Evolutionary conservation across 1,284 basidiomycete genomes (phyloP), one percentile per base, ranked within the genome.

Genomic region (Papiliotrema laurentii): DNA sequence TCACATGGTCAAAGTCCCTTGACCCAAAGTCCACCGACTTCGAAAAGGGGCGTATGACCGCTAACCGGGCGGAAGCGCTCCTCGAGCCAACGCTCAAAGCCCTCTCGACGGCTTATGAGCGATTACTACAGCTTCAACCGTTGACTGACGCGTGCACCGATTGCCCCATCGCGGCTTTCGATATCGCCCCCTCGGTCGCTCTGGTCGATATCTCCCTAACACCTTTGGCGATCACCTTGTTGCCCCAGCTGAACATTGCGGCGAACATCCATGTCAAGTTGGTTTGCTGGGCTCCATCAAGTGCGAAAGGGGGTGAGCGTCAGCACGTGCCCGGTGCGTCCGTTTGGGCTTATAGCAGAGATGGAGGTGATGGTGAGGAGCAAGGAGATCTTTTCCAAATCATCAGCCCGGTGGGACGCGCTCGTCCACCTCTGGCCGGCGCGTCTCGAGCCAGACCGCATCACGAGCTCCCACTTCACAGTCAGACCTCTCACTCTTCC

Each of bases 231-330:
- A 43, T 43, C n/a, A 22, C 41, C 5, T n/a, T 43, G 18, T 21
- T 43, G 25, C 39, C 39, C 4, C 26, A 41, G 26, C 26, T 41
- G 9, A 41, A 41, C 19, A 26, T 41, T 13, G 39, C 24, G 10
- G 39, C 39, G n/a, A 41, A 41, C 16, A 26, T 41, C 14, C 39
- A 41, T 27, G 39, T 41, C 39, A 41, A 41, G 14, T 27, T 41
- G 21, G 6, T 41, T 14, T 41, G 39, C 24, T 21, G 5, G 14
- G 22, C 39, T 9, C 39, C 39, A 22, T 19, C 28, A 16, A 41
- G 39, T 26, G 39, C 39, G 6, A 22, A 41, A n/a, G 26, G 39
- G 39, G 16, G 24, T n/a, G n/a, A n/a, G n/a, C n/a, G n/a, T n/a
- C n/a, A n/a, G n/a, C n/a, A n/a, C n/a, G n/a, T n/a, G n/a, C n/a